Conservation (phyloP, 139 green algal genomes). For the Closterium sp. region DNA sequence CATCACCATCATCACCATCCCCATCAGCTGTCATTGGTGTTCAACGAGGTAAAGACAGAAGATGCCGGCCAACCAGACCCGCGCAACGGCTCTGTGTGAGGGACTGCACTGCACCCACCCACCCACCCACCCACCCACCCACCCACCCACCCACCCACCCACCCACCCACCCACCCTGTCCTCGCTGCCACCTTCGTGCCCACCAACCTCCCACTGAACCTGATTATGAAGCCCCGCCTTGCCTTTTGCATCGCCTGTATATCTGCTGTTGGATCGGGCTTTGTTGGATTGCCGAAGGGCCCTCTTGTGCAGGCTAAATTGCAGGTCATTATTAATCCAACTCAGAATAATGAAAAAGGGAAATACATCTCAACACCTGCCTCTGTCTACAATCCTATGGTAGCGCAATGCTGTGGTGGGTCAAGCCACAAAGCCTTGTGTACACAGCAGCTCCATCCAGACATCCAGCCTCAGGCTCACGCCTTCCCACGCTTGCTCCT, state of each 20-base stretch:
- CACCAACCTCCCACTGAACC: too few species aligned
- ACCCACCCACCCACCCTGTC: background rate
- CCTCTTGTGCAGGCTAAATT: too few species aligned
- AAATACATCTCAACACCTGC: too few species aligned
- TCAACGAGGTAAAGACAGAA: background rate
- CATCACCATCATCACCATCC: background rate
- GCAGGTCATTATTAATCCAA: too few species aligned
- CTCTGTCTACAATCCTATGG: too few species aligned
- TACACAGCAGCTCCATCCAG: background rate
- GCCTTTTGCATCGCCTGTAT: too few species aligned
- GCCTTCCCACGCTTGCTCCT: background rate
- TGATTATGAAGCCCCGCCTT: too few species aligned
- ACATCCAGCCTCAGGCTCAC: background rate
- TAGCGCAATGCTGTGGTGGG: background rate
- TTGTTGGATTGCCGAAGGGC: too few species aligned
- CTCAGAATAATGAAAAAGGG: too few species aligned
- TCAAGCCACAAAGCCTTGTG: background rate
- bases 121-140: background rate
- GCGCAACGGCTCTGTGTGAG: background rate
- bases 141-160: background rate
- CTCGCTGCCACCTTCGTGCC: too few species aligned
- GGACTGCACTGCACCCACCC: background rate
- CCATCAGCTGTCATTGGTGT: background rate
- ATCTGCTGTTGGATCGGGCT: too few species aligned
- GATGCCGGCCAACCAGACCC: background rate